A percentile compares a stretch with the other conserved stretches of the same genome.
phyloP scores from a whole-genome alignment of 805 yeast genomes.

The Lachancea sp. region DNA sequence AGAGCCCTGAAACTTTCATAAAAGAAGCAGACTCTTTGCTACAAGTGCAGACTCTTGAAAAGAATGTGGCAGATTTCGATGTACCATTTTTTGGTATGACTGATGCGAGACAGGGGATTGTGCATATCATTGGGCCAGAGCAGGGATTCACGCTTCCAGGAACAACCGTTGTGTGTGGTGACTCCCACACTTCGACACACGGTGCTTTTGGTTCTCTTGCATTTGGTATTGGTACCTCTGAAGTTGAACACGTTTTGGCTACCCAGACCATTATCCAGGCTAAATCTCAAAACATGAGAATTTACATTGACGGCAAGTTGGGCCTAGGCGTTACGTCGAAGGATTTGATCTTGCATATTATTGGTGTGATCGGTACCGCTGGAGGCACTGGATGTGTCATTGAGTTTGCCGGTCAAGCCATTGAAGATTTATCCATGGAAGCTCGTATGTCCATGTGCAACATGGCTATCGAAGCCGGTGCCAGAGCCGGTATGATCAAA shows the following conservation, averaged over 20 bases:
- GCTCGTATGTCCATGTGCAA: conserved; percentile 99
- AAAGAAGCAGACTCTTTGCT: conserved; percentile 85
- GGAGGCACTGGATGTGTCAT: conserved; percentile 98
- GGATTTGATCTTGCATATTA: conserved; percentile 89
- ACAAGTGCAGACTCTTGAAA: conserved; percentile 88
- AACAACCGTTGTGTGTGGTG: conserved; percentile 98
- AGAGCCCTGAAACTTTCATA: conserved; percentile 70
- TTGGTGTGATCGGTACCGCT: conserved; percentile 96
- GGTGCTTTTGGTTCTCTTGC: conserved; percentile 98
- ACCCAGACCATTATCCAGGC: conserved; percentile 94
- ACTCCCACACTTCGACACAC: conserved; percentile 96
- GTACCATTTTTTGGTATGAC: conserved; percentile 92
- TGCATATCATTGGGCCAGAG: conserved; percentile 97
- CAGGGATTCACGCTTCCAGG: conserved; percentile 99
- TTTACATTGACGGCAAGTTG: conserved; percentile 76
- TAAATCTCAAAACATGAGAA: conserved; percentile 93
- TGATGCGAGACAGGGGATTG: conserved; percentile 95
- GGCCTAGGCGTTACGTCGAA: conserved; percentile 89
- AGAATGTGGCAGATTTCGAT: conserved; percentile 83
- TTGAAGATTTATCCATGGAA: conserved; percentile 85
- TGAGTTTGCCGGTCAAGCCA: conserved; percentile 95
- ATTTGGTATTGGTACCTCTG: conserved; percentile 98
- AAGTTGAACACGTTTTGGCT: conserved; percentile 97
- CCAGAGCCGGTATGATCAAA: conserved; percentile 98
- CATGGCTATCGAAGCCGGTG: conserved; percentile 99